Evolutionary conservation across 2,329 filamentous ascomycete species (phyloP).

Genomic region (Penicillium sp.): DNA sequence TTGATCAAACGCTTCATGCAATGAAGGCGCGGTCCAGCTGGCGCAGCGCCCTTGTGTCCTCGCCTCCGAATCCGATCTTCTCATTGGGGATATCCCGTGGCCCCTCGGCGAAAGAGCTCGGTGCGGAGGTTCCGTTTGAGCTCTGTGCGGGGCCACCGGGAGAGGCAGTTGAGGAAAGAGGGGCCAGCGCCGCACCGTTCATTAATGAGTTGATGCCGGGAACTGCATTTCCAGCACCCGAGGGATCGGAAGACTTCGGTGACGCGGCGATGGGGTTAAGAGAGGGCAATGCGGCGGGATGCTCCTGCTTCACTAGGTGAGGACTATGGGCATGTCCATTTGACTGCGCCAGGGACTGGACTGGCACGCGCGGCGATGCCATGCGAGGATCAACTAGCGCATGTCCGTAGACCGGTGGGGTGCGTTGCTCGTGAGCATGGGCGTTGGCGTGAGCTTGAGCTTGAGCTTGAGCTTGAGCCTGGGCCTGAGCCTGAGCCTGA

Average conservation of each 20-base stretch:
- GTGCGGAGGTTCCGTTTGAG: slow-evolving; percentile 10
- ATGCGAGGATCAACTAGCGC: slow-evolving; percentile 34
- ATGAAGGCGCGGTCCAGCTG: slow-evolving; percentile 60
- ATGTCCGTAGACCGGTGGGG: slow-evolving; percentile 29
- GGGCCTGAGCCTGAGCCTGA: slow-evolving; percentile 8
- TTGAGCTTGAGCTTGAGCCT: background rate
- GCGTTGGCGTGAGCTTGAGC: slow-evolving; percentile 20
- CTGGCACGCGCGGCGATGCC: slow-evolving; percentile 34
- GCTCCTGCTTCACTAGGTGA: slow-evolving; percentile 27
- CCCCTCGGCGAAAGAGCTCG: slow-evolving; percentile 32
- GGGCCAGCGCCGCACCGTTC: slow-evolving; percentile 35
- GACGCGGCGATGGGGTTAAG: slow-evolving; percentile 19
- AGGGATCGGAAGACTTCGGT: slow-evolving; percentile 26
- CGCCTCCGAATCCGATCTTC: slow-evolving; percentile 56
- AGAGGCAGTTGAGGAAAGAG: slow-evolving; percentile 26
- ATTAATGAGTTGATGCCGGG: slow-evolving; percentile 54
- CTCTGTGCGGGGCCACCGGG: slow-evolving; percentile 19
- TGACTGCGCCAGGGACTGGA: slow-evolving; percentile 21
- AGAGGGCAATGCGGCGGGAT: slow-evolving; percentile 17
- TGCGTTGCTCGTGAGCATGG: slow-evolving; percentile 27
- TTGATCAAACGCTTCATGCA: slow-evolving; percentile 23
- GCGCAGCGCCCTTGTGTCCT: slow-evolving; percentile 64
- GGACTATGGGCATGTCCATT: slow-evolving; percentile 29
- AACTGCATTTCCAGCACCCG: slow-evolving; percentile 42
- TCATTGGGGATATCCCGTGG: slow-evolving; percentile 57